A percentile compares a stretch with the other conserved stretches of the same genome.
These are phyloP conservation scores for Colletotrichum sp. DNA, from an alignment of 2,329 filamentous ascomycete species.

Conservation along the genomic window DNA sequence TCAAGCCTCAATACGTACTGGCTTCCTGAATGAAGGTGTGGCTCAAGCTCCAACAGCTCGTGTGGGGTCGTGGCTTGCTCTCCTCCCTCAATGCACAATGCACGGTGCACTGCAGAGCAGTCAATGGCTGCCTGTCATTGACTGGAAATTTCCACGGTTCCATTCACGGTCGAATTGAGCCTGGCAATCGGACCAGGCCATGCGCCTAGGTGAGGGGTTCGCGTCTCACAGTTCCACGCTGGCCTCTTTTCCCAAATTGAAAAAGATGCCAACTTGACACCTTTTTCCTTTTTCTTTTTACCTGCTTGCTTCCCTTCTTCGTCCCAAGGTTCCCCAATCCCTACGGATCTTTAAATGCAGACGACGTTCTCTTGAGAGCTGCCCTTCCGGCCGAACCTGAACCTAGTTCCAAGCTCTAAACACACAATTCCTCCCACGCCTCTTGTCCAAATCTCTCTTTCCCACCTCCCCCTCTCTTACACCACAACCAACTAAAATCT, in stretches of 20 bases:
- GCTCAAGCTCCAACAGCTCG: constrained; percentile 22
- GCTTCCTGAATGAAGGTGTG: too few species aligned
- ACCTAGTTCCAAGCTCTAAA: neutral
- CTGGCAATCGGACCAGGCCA: neutral
- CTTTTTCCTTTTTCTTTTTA: neutral
- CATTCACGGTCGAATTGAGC: constrained; percentile 12
- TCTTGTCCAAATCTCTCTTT: neutral
- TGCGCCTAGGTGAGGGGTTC: constrained; percentile 8
- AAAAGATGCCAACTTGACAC: constrained; percentile 28
- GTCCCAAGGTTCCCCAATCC: neutral
- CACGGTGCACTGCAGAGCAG: neutral
- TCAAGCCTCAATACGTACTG: neutral
- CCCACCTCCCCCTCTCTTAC: neutral
- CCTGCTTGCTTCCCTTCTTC: neutral
- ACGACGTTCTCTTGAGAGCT: neutral
- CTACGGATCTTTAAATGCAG: neutral
- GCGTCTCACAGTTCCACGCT: constrained; percentile 42
- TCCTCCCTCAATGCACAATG: neutral
- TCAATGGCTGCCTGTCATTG: neutral
- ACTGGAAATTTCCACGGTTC: constrained; percentile 21
- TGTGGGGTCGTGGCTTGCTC: constrained; percentile 18
- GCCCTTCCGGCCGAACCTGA: neutral
- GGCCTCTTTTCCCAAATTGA: constrained; percentile 44
- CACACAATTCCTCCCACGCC: neutral
- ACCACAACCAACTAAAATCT: neutral